Conservation (phyloP, 345 rosid species). For the Hibiscus mutabilis region DNA sequence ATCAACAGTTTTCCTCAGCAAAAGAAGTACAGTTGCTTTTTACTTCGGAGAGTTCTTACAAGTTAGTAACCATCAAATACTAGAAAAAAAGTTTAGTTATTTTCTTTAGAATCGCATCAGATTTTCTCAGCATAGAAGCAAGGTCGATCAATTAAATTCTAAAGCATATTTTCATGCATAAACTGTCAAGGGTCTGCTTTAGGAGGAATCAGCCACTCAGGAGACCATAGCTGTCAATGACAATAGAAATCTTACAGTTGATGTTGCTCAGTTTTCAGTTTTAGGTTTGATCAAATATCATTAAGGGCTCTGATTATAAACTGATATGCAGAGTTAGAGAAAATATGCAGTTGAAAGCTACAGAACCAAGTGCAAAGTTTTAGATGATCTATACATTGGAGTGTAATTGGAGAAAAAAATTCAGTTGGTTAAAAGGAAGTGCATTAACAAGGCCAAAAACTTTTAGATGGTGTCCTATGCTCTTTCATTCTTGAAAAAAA, state of each 20-base stretch:
- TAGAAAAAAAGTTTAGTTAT: not conserved
- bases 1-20: not conserved
- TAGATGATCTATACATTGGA: not conserved
- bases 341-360: not conserved
- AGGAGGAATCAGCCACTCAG: not conserved
- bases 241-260: not conserved
- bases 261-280: not conserved
- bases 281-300: not conserved
- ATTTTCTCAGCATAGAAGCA: not conserved
- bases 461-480: not conserved
- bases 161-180: not conserved
- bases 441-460: not conserved
- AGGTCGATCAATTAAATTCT: not conserved
- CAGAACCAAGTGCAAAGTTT: not conserved
- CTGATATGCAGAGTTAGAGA: not conserved
- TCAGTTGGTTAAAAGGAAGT: not conserved
- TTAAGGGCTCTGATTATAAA: not conserved
- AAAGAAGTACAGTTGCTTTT: conserved; percentile 16
- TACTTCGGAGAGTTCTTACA: not conserved
- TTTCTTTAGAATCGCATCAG: not conserved
- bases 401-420: no score
- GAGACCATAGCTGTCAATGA: not conserved
- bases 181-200: not conserved
- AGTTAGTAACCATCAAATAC: not conserved
- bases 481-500: not conserved